These are phyloP conservation scores for Aphanoascus verrucosus DNA, from an alignment of 2,329 filamentous ascomycete species.

Conservation along the genomic window DNA sequence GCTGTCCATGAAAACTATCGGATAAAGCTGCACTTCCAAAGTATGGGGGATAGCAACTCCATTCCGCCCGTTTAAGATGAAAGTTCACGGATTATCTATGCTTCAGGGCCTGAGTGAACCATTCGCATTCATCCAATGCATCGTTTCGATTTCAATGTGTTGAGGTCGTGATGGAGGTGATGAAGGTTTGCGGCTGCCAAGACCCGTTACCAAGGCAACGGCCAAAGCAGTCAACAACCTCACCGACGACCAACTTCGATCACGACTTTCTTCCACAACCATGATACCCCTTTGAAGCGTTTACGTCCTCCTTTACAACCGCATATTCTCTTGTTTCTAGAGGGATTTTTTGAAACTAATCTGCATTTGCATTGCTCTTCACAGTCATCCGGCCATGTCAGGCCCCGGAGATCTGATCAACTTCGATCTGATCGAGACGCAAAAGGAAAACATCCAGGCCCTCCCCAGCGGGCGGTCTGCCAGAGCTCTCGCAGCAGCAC, in stretches of 20 bases:
- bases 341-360: neutral
- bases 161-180: too few species aligned
- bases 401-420: slow-evolving; percentile 36
- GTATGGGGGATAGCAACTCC: too few species aligned
- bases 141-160: too few species aligned
- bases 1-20: too few species aligned
- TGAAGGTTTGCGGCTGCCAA: neutral
- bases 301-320: neutral
- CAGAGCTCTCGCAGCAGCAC: slow-evolving; percentile 72
- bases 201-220: slow-evolving; percentile 5
- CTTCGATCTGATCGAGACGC: slow-evolving; percentile 89
- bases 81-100: too few species aligned
- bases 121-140: too few species aligned
- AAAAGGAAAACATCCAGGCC: slow-evolving; percentile 97
- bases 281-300: slow-evolving; percentile 8
- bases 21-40: too few species aligned
- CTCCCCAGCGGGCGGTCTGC: slow-evolving; percentile 82
- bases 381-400: slow-evolving; percentile 25
- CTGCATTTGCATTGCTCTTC: neutral
- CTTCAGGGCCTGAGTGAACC: too few species aligned
- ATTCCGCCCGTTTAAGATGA: too few species aligned
- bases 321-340: neutral
- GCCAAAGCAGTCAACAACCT: neutral
- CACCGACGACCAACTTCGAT: neutral
- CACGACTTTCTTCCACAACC: neutral